Conservation (phyloP, 1,139 yeast species). For the Suhomyces guaymorum region DNA sequence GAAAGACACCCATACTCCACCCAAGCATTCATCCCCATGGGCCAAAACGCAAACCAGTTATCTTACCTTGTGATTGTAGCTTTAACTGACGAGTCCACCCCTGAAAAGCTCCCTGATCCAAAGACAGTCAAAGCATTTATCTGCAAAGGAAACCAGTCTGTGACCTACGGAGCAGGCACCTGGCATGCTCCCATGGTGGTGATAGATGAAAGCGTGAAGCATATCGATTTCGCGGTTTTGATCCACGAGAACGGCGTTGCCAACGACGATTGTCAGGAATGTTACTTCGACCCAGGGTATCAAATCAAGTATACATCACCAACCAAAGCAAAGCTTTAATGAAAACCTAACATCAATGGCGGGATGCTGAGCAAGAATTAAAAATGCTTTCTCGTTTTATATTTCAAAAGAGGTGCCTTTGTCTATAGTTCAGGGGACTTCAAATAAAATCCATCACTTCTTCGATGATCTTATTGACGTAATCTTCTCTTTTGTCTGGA, state of each 20-base stretch:
- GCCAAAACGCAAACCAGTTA: conserved; percentile 48
- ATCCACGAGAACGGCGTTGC: conserved; percentile 80
- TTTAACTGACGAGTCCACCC: conserved; percentile 43
- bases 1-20: conserved; percentile 92
- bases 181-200: conserved; percentile 96
- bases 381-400: too few relatives aligned
- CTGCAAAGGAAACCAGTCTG: conserved; percentile 82
- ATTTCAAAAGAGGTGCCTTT: too few relatives aligned
- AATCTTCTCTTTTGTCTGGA: conserved; percentile 28
- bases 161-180: conserved; percentile 75
- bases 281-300: conserved; percentile 64
- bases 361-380: too few relatives aligned
- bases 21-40: conserved; percentile 90
- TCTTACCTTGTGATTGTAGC: conserved; percentile 86
- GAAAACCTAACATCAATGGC: conserved; percentile 40
- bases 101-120: conserved; percentile 58
- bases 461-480: conserved; percentile 35
- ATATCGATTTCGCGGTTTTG: conserved; percentile 79
- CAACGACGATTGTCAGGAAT: conserved; percentile 82
- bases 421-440: too few relatives aligned
- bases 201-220: conserved; percentile 47
- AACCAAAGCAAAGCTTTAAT: conserved; percentile 18
- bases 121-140: conserved; percentile 62
- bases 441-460: conserved; percentile 42
- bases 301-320: conserved; percentile 30